phyloP scores from a whole-genome alignment of 2,329 filamentous ascomycete species.

The Pseudogymnoascus pannorum region DNA sequence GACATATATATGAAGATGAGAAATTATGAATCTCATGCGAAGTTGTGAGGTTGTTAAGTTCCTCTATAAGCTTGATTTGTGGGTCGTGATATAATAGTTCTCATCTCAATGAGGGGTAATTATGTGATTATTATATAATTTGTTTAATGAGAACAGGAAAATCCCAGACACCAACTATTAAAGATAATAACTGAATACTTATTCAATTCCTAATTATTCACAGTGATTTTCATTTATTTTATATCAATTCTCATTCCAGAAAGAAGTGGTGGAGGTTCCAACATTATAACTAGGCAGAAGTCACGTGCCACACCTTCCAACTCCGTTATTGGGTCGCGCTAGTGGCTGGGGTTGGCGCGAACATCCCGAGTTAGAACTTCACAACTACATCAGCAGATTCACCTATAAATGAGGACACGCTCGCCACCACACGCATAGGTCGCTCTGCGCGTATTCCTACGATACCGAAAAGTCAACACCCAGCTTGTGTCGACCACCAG shows the following conservation, averaged over 20 bases:
- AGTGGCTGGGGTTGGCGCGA: conserved; percentile 9
- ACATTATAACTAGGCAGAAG: not conserved
- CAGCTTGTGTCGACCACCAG: not conserved
- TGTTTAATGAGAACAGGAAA: not conserved
- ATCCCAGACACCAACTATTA: not conserved
- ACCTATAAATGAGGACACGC: not conserved
- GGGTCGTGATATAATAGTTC: not conserved
- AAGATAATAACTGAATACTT: not conserved
- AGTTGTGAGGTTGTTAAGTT: not conserved
- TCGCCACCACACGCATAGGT: not conserved
- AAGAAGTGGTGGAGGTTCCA: not conserved
- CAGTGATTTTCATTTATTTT: not conserved
- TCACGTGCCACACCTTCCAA: not conserved
- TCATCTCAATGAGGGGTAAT: not conserved
- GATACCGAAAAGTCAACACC: not conserved
- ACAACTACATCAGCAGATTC: conserved; percentile 9
- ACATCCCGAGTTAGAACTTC: conserved; percentile 1
- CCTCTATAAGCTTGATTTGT: not conserved
- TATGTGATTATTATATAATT: not conserved
- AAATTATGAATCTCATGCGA: not conserved
- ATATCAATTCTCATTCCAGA: not conserved
- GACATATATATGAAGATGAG: not conserved
- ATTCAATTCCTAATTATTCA: not conserved
- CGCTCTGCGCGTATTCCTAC: conserved; percentile 3
- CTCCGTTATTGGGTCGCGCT: conserved; percentile 7